These are phyloP conservation scores for Ganoderma boninense DNA, from an alignment of 1,284 basidiomycete species.

Conservation along the genomic window DNA sequence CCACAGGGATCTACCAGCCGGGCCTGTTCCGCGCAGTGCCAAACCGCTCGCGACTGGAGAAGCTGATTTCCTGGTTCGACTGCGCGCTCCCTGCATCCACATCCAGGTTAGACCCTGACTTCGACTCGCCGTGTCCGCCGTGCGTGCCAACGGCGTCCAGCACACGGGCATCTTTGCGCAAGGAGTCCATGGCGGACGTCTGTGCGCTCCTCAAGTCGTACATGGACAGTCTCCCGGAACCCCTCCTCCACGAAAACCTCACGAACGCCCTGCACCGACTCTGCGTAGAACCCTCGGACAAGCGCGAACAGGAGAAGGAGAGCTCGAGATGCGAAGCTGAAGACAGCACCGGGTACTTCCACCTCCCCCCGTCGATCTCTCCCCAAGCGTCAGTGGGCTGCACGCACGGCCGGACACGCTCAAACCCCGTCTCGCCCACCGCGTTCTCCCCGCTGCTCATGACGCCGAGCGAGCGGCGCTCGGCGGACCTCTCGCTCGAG, in stretches of 20 bases:
- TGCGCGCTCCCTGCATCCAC: constrained; percentile 1
- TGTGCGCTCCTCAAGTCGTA: constrained; percentile 68
- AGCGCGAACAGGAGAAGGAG: constrained; percentile 43
- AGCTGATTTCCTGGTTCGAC: constrained; percentile 49
- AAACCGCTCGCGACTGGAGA: constrained; percentile 44
- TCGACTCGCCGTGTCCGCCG: constrained; percentile 17
- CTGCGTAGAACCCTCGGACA: constrained; percentile 55
- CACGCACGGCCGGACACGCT: background rate
- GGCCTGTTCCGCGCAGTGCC: constrained; percentile 55
- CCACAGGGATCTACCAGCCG: constrained; percentile 53
- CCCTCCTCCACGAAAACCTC: constrained; percentile 54
- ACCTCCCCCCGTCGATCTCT: background rate
- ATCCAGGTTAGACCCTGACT: background rate
- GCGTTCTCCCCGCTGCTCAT: constrained; percentile 1
- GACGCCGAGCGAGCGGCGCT: constrained; percentile 23
- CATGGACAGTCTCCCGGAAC: constrained; percentile 61
- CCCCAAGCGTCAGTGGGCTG: too few relatives aligned
- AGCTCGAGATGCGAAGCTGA: background rate
- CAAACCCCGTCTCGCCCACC: constrained; percentile 12
- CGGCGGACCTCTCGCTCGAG: constrained; percentile 33
- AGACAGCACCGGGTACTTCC: constrained; percentile 18
- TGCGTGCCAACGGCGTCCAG: constrained; percentile 17
- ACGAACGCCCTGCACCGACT: constrained; percentile 59
- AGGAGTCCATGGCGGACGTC: constrained; percentile 63
- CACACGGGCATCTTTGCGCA: constrained; percentile 46